Percentiles rank a stretch among this genome's conserved stretches.
Conservation (phyloP, 2,329 filamentous ascomycete species). For the Chlorencoelia australis region DNA sequence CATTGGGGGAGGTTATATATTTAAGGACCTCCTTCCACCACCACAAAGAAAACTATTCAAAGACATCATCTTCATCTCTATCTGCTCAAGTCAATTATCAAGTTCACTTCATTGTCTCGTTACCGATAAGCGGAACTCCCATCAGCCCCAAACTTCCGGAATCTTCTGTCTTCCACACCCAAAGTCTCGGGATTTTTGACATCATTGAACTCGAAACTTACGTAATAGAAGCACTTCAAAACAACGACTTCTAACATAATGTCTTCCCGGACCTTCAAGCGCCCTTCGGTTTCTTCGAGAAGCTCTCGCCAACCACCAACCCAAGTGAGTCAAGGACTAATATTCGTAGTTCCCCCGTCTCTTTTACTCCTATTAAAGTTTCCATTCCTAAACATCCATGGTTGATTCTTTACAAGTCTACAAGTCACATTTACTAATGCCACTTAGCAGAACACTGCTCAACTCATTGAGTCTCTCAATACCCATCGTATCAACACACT, state of each 20-base stretch:
- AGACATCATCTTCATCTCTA: too few species aligned
- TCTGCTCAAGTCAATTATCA: background rate
- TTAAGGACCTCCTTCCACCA: too few species aligned
- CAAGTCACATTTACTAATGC: constrained; percentile 6
- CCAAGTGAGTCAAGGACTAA: constrained; percentile 25
- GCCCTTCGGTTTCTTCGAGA: constrained; percentile 12
- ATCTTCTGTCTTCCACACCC: too few species aligned
- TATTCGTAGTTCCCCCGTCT: constrained; percentile 20
- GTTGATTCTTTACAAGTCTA: background rate
- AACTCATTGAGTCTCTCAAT: constrained; percentile 52
- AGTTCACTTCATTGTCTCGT: background rate
- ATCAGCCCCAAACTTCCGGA: background rate
- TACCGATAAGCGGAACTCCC: background rate
- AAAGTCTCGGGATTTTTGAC: too few species aligned
- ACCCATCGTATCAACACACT: constrained; percentile 65
- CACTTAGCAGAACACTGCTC: constrained; percentile 25
- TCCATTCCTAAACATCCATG: background rate
- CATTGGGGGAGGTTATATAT: too few species aligned
- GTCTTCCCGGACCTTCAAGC: constrained; percentile 15
- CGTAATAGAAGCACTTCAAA: background rate
- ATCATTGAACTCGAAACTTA: too few species aligned
- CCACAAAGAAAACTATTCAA: too few species aligned
- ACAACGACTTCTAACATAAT: constrained; percentile 2
- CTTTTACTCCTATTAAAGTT: background rate
- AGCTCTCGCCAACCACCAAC: constrained; percentile 15